These are phyloP conservation scores for Nymphaea thermarum DNA, from an alignment of 164 flowering plant species.

Conservation along the genomic window DNA sequence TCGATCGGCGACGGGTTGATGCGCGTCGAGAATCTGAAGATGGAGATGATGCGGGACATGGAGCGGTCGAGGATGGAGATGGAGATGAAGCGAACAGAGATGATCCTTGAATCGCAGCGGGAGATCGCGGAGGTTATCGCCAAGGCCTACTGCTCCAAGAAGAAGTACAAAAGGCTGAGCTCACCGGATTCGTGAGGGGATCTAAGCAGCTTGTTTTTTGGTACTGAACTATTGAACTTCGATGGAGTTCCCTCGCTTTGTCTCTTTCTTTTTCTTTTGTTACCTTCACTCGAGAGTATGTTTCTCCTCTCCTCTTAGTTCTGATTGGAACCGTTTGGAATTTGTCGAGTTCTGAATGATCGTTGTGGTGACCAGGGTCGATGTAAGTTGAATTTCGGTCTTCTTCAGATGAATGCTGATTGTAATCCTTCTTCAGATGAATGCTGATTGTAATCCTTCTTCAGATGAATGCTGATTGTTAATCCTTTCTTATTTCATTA, in stretches of 20 bases:
- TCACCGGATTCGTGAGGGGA: constrained; percentile 1
- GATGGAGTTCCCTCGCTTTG: not conserved
- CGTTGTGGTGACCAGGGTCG: not conserved
- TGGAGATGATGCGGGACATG: constrained; percentile 68
- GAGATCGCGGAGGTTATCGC: constrained; percentile 42
- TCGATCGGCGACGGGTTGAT: constrained; percentile 51
- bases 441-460: no score
- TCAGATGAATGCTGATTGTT: no score
- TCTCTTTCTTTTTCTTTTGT: not conserved
- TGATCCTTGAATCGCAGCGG: constrained; percentile 57
- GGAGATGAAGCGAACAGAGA: constrained; percentile 58
- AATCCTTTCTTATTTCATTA: no score
- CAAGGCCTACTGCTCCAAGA: constrained; percentile 29
- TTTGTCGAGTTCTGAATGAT: not conserved
- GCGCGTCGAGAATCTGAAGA: constrained; percentile 61
- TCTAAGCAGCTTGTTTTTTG: not conserved
- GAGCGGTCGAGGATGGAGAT: constrained; percentile 66
- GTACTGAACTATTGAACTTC: not conserved
- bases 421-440: no score
- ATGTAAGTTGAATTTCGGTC: not conserved
- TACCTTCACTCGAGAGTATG: not conserved
- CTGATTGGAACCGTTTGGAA: not conserved
- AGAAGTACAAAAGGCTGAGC: constrained; percentile 15
- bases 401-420: no score
- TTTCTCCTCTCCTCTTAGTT: not conserved